Evolutionary conservation across 129 eudicot species (phyloP), one percentile per base, ranked within the genome.

Genomic region (Chrysanthemum makinoi): DNA sequence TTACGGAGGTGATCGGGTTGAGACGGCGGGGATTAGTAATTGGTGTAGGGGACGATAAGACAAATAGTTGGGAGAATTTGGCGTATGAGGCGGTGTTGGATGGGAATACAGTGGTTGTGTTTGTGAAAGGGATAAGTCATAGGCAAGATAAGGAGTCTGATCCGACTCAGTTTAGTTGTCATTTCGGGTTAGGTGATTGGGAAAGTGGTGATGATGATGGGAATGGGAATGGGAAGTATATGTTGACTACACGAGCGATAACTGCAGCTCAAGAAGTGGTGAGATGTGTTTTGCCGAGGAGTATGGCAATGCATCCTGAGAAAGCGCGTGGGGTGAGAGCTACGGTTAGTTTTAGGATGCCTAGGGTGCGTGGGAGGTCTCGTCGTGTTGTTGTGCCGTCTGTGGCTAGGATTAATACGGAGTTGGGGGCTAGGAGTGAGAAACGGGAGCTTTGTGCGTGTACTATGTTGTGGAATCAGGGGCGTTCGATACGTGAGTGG

Each of bases 401-500:
- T 12, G 90, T 90, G 0, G 97, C 99, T 0, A 94, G 79, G 82
- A 39, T 39, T 39, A 2, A 78, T 94, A 69, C 65, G 62, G 6
- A 50, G 65, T 62, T 62, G 69, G 0, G 20, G 64, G 55, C 1
- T 5, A 7, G 43, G 46, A 33, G 10, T n/a, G 43, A 44, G 15
- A 89, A 90, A 64, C 81, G 88, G 51, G 84, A 87, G 77, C 96
- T 94, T 71, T 94, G 99, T 66, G 96, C 73, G 65, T 94, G 98
- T 72, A 86, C 97, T n/a, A 94, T 94, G 99, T 82, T 94, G 58
- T 94, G 99, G 99, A 94, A 94, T 79, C 99, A 94, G 54, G 99
- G 86, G 0, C 75, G 86, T 14, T 82, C 95, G 12, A 77, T 94
- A 18, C 88, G 94, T 0, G 99, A 94, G 61, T 94, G 99, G 99